These are phyloP conservation scores for Trypanosoma caninum DNA, from an alignment of 208 protist species.

Conservation along the genomic window DNA sequence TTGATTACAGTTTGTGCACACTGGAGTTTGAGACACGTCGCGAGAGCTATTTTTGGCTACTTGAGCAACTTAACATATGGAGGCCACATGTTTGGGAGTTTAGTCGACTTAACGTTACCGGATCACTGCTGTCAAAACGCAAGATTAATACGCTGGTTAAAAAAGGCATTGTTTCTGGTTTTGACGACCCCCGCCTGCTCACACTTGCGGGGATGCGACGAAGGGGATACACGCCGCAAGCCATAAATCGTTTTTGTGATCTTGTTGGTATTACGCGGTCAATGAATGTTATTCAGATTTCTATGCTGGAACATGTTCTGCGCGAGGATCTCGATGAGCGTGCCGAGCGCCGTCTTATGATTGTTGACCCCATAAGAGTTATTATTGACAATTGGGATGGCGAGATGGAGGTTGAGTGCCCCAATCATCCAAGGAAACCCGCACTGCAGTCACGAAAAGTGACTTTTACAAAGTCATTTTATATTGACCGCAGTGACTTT, in stretches of 20 bases:
- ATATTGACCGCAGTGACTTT: constrained; percentile 98
- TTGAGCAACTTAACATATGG: constrained; percentile 87
- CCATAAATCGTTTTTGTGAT: constrained; percentile 98
- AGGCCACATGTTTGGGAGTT: constrained; percentile 98
- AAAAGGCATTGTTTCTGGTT: constrained; percentile 93
- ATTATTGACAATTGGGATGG: constrained; percentile 92
- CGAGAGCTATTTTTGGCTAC: constrained; percentile 97
- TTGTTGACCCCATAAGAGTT: constrained; percentile 97
- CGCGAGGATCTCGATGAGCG: constrained; percentile 94
- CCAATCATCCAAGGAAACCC: constrained; percentile 94
- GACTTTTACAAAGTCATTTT: constrained; percentile 90
- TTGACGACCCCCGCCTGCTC: constrained; percentile 97
- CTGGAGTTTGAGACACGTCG: constrained; percentile 99
- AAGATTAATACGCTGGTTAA: constrained; percentile 97
- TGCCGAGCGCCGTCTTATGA: constrained; percentile 76
- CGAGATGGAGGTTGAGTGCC: constrained; percentile 79
- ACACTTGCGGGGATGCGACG: constrained; percentile 97
- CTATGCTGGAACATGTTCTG: constrained; percentile 93
- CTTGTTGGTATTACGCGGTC: constrained; percentile 92
- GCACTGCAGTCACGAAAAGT: constrained; percentile 82
- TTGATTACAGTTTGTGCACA: constrained; percentile 99
- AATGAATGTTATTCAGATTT: constrained; percentile 92
- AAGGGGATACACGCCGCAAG: constrained; percentile 95
- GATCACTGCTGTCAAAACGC: constrained; percentile 98
- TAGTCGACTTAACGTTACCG: constrained; percentile 96